phyloP scores from a whole-genome alignment of 2,329 filamentous ascomycete genomes.

The Sphaceloma murrayae region DNA sequence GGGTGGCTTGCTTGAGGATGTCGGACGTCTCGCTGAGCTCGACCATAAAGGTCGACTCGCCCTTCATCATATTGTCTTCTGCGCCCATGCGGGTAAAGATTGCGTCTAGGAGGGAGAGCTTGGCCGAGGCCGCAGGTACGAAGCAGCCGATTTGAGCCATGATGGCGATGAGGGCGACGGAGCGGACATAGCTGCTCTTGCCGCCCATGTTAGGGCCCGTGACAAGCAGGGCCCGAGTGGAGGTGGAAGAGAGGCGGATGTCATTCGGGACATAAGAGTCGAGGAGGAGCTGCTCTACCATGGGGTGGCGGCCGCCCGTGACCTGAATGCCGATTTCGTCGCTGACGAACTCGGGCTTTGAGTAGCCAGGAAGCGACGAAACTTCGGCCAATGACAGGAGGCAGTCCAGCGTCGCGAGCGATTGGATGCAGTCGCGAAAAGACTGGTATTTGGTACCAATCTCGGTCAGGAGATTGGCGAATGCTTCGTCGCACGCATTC shows the following conservation, averaged over 20 bases:
- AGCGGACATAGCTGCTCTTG: constrained; percentile 94
- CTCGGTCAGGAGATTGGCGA: constrained; percentile 57
- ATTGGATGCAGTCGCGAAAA: constrained; percentile 78
- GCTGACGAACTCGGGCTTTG: constrained; percentile 58
- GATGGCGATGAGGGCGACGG: constrained; percentile 81
- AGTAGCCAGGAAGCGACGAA: constrained; percentile 78
- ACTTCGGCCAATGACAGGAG: constrained; percentile 77
- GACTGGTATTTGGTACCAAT: constrained; percentile 80
- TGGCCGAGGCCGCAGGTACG: constrained; percentile 67
- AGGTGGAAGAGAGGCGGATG: constrained; percentile 57
- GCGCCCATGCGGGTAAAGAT: constrained; percentile 95
- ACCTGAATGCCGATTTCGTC: constrained; percentile 61
- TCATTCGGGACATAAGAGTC: constrained; percentile 87
- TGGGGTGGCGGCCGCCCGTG: constrained; percentile 73
- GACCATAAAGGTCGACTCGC: constrained; percentile 96
- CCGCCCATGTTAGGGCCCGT: constrained; percentile 99
- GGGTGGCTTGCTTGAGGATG: constrained; percentile 81
- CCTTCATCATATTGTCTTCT: constrained; percentile 88
- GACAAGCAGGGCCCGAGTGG: constrained; percentile 68
- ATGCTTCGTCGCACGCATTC: constrained; percentile 81
- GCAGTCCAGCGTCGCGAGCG: constrained; percentile 80
- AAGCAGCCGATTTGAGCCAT: constrained; percentile 94
- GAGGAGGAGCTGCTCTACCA: constrained; percentile 84
- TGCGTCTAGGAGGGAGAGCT: constrained; percentile 75
- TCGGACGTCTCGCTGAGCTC: constrained; percentile 86